Base-by-base conservation (phyloP, 73 alveolate species). In the Urostyla sp. region DNA sequence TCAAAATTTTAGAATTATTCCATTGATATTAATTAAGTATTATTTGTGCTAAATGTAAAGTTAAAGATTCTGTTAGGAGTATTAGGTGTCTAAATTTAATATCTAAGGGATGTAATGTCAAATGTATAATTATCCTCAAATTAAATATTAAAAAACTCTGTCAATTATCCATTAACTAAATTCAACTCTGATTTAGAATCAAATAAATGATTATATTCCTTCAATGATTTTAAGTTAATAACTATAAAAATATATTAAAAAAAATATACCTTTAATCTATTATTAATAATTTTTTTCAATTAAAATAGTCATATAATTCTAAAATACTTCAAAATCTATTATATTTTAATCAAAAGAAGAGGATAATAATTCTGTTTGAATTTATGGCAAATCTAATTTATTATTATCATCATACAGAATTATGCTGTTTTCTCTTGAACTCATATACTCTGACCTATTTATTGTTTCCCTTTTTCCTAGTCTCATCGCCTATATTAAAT, bases 31-130 rank as follows among this genome's bases (percentile, higher is more conserved):
- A 27, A 69, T 11, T 69, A 53, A 23, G 69, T 26, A 27, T 44
- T 35, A 50, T 69, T 78, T 6, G 92, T 84, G 0, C 92, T 88
- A 87, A 84, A 58, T 30, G 73, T 84, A 38, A 53, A 35, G 24
- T 75, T 74, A 37, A 28, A 26, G 27, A 52, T 69, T 40, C 76
- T 53, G 49, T 72, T 38, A 8, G 91, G 91, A 23, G 48, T 27
- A 48, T 72, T 67, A 16, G 91, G 91, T 3, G 87, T 72, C 13
- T 37, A 24, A 11, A 83, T 67, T 1, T 76, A 16, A 60, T 60
- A 83, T 44, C 87, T 36, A 30, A 83, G n/a, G 75, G 13, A 37
- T 6, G 66, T 50, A 15, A 83, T 26, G 38, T 72, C 81, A 52
- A 54, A 73, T 6, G 80, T 73, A 54, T 56, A 26, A 56, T 72